Evolutionary conservation across 495 filamentous ascomycete genomes (phyloP), one percentile per base, ranked within the genome.

Genomic region (Aspergillus funiculosus): DNA sequence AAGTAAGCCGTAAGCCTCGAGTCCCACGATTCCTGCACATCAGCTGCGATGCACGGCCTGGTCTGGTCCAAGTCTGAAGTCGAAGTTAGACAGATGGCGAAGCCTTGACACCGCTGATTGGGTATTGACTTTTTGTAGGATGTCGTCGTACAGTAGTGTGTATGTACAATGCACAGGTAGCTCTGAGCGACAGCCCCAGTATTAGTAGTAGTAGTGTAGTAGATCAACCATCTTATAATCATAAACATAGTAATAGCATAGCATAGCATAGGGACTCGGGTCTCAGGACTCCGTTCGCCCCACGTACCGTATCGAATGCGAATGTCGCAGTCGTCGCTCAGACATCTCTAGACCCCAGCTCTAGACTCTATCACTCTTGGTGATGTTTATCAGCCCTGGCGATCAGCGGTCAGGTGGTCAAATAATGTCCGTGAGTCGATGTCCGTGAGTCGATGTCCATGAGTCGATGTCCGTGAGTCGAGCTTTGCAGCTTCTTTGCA

Each of bases 401-500:
- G 34, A 39, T 47, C 26, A 39, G 13, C 26, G 24, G 46, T 41
- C 37, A 41, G 29, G 27, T 41, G 46, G 46, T 29, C 35, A 39
- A 28, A 31, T 11, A 43, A 27, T 43, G 17, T 21, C 27, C n/a
- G 15, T n/a, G n/a, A n/a, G n/a, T n/a, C n/a, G 17, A 29, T 24
- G 21, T 18, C 25, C 24, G 17, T 20, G 15, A 26, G n/a, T 9
- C n/a, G n/a, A n/a, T 24, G 21, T 18, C 25, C 24, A 11, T 20
- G 15, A 26, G n/a, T 9, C n/a, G 17, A 29, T 24, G 21, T 18
- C 25, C 24, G 17, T 20, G 15, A 26, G n/a, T 9, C n/a, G n/a
- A n/a, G n/a, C n/a, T n/a, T 24, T 26, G 46, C 46, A 48, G 19
- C 27, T 48, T 26, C 44, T 35, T 41, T 48, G 46, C 46, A 41